Percentiles rank a stretch among this genome's conserved stretches.
These are phyloP conservation scores for Periconia digitata DNA, from an alignment of 2,329 filamentous ascomycete genomes.

Conservation along the genomic window DNA sequence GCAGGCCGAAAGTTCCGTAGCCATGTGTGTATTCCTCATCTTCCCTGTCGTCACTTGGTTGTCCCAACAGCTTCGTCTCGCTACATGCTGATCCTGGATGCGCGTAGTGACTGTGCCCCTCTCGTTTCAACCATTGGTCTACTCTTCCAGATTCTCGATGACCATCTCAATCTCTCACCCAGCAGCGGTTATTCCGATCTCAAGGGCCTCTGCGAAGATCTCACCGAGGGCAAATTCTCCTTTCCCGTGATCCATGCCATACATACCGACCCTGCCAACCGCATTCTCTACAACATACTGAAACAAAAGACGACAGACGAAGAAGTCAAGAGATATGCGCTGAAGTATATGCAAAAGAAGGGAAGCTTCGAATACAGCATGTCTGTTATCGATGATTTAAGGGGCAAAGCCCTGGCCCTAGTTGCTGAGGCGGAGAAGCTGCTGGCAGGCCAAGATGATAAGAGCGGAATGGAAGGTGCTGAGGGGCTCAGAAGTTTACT, in stretches of 20 bases:
- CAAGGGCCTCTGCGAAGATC: conserved; percentile 92
- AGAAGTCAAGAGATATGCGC: conserved; percentile 88
- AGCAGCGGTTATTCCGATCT: conserved; percentile 69
- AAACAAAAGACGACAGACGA: conserved; percentile 85
- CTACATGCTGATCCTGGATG: conserved; percentile 1
- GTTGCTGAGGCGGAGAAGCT: conserved; percentile 44
- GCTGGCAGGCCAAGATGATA: conserved; percentile 33
- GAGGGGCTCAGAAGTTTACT: conserved; percentile 43
- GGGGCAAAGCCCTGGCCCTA: conserved; percentile 45
- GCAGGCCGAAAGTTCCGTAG: conserved; percentile 67
- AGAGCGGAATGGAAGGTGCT: conserved; percentile 36
- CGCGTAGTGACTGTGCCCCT: conserved; percentile 68
- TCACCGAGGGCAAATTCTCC: conserved; percentile 96
- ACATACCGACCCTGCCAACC: conserved; percentile 69
- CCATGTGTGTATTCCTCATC: conserved; percentile 40
- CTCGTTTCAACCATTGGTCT: conserved; percentile 84
- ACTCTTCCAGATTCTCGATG: conserved; percentile 88
- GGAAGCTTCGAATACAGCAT: conserved; percentile 88
- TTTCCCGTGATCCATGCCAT: conserved; percentile 96
- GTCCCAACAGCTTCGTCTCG: conserved; percentile 1
- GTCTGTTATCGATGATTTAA: conserved; percentile 54
- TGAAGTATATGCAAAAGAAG: conserved; percentile 85
- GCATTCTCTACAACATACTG: conserved; percentile 87
- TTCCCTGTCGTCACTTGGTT: background rate
- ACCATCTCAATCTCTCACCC: conserved; percentile 81